Evolutionary conservation across 306 rosid genomes (phyloP), one percentile per base, ranked within the genome.

Genomic region (Citrullus colocynthis): DNA sequence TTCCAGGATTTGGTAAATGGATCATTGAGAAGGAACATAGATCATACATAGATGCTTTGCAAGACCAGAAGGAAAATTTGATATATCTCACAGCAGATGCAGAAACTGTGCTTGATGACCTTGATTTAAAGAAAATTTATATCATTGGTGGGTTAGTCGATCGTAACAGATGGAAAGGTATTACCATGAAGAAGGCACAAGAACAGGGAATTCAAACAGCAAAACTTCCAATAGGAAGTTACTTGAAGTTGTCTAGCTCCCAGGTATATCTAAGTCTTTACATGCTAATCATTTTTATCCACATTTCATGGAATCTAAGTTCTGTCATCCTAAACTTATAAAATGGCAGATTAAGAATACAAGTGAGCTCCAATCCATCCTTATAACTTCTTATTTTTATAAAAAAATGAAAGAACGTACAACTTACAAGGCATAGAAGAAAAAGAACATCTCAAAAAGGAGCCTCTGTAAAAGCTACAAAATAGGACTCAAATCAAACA

Each of bases 121-220:
- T 95, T 79, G 98, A 95, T 83, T 78, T 72, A 9, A 89, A 81
- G 66, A 95, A 88, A 81, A 78, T 88, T 45, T 95, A 95, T 76
- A 85, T 95, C 51, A 80, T 95, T 78, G 98, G 97, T 57, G 98
- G 98, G 16, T 85, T 92, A 74, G 97, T 95, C 61, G 98, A 95
- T 84, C 89, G 98, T 58, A 95, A 95, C 71, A 74, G 97, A 66
- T 90, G 97, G 93, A 95, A 92, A 83, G 99, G 97, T 55, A 86
- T 95, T 61, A 92, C 97, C 49, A 81, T 89, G 93, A 85, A 89
- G 86, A 95, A 95, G 82, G 97, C 99, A 6, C 76, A 86, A 70
- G 97, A 90, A 79, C 97, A 95, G 86, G 97, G 91, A 62, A 92
- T 95, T 73, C 99, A 88, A 77, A 95, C 92, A 0, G 99, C 97